Percentiles rank a stretch among this genome's conserved stretches.
These are phyloP conservation scores for Hibiscus mutabilis DNA, from an alignment of 345 rosid genomes.

Conservation along the genomic window DNA sequence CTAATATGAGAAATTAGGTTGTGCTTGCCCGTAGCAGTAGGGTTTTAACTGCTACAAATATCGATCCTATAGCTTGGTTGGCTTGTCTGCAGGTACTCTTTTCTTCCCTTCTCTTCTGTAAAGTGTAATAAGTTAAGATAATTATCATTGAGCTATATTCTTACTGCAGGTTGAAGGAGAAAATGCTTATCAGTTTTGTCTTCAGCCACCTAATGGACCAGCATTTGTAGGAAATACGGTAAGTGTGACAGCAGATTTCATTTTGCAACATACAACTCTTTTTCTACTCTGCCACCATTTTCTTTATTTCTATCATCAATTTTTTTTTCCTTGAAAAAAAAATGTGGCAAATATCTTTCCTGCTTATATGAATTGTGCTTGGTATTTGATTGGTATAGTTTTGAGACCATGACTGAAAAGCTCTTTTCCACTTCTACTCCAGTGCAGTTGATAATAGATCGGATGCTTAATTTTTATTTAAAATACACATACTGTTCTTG, in stretches of 20 bases:
- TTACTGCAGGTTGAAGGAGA: conserved; percentile 64
- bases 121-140: neutral
- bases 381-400: neutral
- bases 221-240: conserved; percentile 93
- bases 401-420: neutral
- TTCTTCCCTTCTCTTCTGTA: neutral
- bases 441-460: neutral
- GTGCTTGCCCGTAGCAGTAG: conserved; percentile 85
- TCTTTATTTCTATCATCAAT: neutral
- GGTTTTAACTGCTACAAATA: conserved; percentile 50
- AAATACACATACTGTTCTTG: neutral
- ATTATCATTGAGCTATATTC: neutral
- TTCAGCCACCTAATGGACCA: conserved; percentile 85
- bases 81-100: conserved; percentile 68
- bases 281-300: neutral
- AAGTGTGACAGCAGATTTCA: conserved; percentile 17
- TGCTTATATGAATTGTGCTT: conserved; percentile 4
- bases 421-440: neutral
- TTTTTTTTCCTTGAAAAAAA: neutral
- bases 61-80: conserved; percentile 75
- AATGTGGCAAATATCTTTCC: neutral
- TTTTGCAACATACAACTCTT: neutral
- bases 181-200: conserved; percentile 80
- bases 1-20: conserved; percentile 42
- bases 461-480: neutral